These are phyloP conservation scores for Tranzscheliella williamsii DNA, from an alignment of 1,284 basidiomycete species.

Conservation along the genomic window DNA sequence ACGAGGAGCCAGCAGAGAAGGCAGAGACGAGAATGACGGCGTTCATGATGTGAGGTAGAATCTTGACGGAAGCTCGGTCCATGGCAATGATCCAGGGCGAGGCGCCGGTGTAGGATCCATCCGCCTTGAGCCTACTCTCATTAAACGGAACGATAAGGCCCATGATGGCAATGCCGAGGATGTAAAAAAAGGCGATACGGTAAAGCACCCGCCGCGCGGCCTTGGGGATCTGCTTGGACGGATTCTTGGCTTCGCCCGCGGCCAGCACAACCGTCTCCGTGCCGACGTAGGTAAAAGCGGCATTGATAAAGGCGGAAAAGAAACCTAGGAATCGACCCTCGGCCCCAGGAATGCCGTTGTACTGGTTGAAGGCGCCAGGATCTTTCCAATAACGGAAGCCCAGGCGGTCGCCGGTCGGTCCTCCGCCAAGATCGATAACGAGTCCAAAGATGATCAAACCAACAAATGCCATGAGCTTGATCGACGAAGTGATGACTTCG, in stretches of 20 bases:
- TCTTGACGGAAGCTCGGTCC: constrained; percentile 62
- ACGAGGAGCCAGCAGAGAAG: constrained; percentile 81
- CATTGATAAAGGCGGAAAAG: constrained; percentile 62
- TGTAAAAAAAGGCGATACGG: constrained; percentile 63
- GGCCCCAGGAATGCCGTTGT: constrained; percentile 63
- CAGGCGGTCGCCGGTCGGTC: constrained; percentile 42
- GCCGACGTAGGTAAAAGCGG: constrained; percentile 79
- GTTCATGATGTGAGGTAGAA: constrained; percentile 68
- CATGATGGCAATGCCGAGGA: constrained; percentile 63
- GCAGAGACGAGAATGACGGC: constrained; percentile 77
- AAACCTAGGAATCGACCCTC: constrained; percentile 66
- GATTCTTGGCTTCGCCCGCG: constrained; percentile 68
- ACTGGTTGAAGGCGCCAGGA: constrained; percentile 63
- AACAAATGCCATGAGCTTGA: constrained; percentile 67
- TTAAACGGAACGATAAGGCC: constrained; percentile 51
- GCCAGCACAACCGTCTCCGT: constrained; percentile 86
- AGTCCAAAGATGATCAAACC: constrained; percentile 68
- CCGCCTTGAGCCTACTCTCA: constrained; percentile 20
- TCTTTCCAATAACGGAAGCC: constrained; percentile 56
- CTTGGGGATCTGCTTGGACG: constrained; percentile 55
- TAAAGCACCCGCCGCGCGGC: constrained; percentile 46
- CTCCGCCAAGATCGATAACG: constrained; percentile 62
- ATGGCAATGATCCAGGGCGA: constrained; percentile 63
- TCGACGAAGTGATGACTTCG: constrained; percentile 66
- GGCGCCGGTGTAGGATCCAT: constrained; percentile 25